Percentiles rank a stretch among this genome's conserved stretches.
These are phyloP conservation scores for Aurifilum marmelostoma DNA, from an alignment of 2,329 filamentous ascomycete genomes.

Conservation along the genomic window DNA sequence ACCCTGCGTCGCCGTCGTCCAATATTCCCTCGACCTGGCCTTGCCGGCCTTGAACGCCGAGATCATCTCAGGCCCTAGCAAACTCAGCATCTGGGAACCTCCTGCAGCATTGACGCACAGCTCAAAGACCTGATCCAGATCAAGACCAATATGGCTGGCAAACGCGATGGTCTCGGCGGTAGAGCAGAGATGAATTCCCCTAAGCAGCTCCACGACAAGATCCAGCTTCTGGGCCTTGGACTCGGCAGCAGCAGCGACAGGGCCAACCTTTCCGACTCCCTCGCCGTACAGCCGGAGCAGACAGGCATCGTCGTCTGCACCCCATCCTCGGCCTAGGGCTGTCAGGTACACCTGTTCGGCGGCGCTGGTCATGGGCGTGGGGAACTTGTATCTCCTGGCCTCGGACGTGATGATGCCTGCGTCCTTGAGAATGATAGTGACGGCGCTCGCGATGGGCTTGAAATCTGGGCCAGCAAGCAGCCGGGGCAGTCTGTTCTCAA, in stretches of 20 bases:
- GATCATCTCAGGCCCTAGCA: slow-evolving; percentile 44
- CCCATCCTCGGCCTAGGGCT: slow-evolving; percentile 60
- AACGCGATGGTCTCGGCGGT: slow-evolving; percentile 49
- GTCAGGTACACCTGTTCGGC: slow-evolving; percentile 69
- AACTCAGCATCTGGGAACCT: slow-evolving; percentile 44
- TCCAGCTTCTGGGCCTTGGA: slow-evolving; percentile 42
- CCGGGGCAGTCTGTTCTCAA: slow-evolving; percentile 60
- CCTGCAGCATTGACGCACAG: slow-evolving; percentile 52
- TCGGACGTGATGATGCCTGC: slow-evolving; percentile 69
- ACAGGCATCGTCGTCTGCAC: slow-evolving; percentile 48
- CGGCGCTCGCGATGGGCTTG: slow-evolving; percentile 59
- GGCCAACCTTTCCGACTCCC: slow-evolving; percentile 40
- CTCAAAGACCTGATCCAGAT: slow-evolving; percentile 49
- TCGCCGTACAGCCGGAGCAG: slow-evolving; percentile 48
- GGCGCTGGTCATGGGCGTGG: slow-evolving; percentile 61
- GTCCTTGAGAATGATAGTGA: slow-evolving; percentile 65
- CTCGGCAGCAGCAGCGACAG: slow-evolving; percentile 28
- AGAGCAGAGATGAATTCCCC: slow-evolving; percentile 48
- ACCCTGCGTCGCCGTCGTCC: slow-evolving; percentile 18
- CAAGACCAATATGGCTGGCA: slow-evolving; percentile 44
- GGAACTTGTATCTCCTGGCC: slow-evolving; percentile 60
- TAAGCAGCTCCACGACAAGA: slow-evolving; percentile 45
- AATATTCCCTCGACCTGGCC: slow-evolving; percentile 33
- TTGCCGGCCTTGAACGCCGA: slow-evolving; percentile 37
- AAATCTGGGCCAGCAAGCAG: slow-evolving; percentile 54